Conservation (phyloP, 2,329 filamentous ascomycete species). For the Dactylonectria estremocensis region DNA sequence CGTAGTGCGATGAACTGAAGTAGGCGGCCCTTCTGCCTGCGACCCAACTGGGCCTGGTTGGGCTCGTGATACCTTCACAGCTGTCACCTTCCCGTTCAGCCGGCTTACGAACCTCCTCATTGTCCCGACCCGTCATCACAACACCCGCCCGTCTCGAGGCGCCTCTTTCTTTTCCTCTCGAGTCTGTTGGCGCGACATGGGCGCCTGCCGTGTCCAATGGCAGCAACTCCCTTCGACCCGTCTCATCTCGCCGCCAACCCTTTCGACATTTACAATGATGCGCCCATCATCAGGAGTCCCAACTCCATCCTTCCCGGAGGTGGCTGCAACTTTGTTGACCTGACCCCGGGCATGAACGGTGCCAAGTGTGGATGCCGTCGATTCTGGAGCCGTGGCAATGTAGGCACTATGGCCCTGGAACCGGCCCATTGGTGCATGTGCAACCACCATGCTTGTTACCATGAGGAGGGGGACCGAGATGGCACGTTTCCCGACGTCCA, state of each 20-base stretch:
- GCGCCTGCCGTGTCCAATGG: conserved; percentile 61
- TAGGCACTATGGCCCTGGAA: conserved; percentile 55
- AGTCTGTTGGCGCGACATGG: conserved; percentile 47
- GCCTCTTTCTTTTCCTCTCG: conserved; percentile 21
- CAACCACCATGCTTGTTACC: conserved; percentile 74
- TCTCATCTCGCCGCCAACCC: conserved; percentile 61
- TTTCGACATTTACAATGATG: conserved; percentile 71
- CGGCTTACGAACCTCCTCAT: conserved; percentile 24
- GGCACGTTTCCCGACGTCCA: conserved; percentile 44
- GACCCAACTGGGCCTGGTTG: conserved; percentile 55
- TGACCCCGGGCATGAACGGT: conserved; percentile 66
- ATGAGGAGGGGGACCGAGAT: conserved; percentile 62
- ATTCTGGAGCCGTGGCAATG: conserved; percentile 68
- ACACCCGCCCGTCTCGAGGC: conserved; percentile 15
- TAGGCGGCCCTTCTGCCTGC: conserved; percentile 50
- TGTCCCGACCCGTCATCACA: background rate
- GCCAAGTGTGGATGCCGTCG: conserved; percentile 72
- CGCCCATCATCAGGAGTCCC: conserved; percentile 47
- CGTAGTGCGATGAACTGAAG: conserved; percentile 56
- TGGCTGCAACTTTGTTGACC: conserved; percentile 71
- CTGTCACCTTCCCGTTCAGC: conserved; percentile 33
- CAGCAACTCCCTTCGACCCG: conserved; percentile 64
- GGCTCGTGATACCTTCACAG: conserved; percentile 46
- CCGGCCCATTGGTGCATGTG: conserved; percentile 73
- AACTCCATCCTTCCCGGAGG: conserved; percentile 63